Evolutionary conservation across 331 rosid genomes (phyloP).

Genomic region (Pyracantha coccinea): DNA sequence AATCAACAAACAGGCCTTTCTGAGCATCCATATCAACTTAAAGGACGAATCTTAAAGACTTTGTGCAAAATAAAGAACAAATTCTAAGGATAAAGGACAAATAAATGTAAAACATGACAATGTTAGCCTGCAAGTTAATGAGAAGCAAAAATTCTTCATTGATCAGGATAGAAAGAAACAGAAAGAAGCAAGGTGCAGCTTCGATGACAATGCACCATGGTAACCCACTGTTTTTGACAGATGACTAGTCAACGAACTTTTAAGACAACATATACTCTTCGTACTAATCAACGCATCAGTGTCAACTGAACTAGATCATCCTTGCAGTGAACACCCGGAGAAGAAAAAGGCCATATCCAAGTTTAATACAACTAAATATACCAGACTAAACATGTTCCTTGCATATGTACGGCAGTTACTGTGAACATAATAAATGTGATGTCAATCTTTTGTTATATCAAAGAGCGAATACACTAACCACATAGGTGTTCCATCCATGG

Average conservation of each 20-base stretch:
- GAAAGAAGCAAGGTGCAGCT: not conserved
- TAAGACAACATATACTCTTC: not conserved
- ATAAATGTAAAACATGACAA: not conserved
- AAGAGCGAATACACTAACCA: constrained; percentile 45
- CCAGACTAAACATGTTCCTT: not conserved
- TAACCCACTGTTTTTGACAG: not conserved
- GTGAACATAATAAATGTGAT: not conserved
- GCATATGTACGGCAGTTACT: not conserved
- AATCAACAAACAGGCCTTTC: not conserved
- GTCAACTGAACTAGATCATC: not conserved
- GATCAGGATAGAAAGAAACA: not conserved
- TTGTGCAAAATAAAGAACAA: not conserved
- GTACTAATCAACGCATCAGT: not conserved
- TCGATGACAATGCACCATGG: not conserved
- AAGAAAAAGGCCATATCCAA: too few species aligned
- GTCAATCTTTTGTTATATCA: not conserved
- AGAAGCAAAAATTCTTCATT: not conserved
- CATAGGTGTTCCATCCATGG: constrained; percentile 71
- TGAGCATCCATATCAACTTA: not conserved
- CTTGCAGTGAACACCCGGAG: too few species aligned
- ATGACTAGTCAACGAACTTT: not conserved
- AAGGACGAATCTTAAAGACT: not conserved
- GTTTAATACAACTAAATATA: not conserved
- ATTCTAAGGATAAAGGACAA: too few species aligned
- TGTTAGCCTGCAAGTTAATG: not conserved